These are phyloP conservation scores for Capsicum baccatum DNA, from an alignment of 257 asterid species.

Conservation along the genomic window DNA sequence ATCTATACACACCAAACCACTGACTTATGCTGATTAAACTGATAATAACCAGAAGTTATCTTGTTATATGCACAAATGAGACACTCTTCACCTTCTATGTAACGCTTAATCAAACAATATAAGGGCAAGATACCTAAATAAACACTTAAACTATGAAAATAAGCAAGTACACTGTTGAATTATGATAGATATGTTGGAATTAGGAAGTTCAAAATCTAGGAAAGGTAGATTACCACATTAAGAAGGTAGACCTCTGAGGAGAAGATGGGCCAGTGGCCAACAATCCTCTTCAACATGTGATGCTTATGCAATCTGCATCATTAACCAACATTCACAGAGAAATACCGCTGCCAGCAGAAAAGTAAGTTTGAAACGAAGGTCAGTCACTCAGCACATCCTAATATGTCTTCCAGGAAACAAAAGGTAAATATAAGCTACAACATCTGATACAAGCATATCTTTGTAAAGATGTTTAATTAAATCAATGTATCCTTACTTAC, in stretches of 20 bases:
- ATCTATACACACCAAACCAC: background rate
- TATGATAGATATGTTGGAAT: conserved; percentile 15
- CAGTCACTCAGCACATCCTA: background rate
- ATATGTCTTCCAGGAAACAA: background rate
- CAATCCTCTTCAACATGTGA: background rate
- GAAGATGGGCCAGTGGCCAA: conserved; percentile 21
- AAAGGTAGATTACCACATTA: background rate
- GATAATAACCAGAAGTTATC: background rate
- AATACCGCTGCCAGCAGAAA: background rate
- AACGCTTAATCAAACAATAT: background rate
- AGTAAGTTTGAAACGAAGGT: background rate
- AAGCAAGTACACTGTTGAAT: background rate
- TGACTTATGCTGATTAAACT: background rate
- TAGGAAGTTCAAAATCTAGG: background rate
- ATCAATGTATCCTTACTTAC: background rate
- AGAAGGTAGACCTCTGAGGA: background rate
- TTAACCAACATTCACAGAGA: conserved; percentile 3
- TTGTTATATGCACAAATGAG: background rate
- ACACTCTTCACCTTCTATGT: background rate
- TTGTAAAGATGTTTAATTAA: background rate
- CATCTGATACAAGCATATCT: background rate
- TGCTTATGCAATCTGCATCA: background rate
- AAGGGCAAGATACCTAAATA: background rate
- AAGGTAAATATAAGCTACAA: background rate
- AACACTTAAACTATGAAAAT: background rate